These are phyloP conservation scores for Exophiala viscosa DNA, from an alignment of 2,329 filamentous ascomycete genomes.

Conservation along the genomic window DNA sequence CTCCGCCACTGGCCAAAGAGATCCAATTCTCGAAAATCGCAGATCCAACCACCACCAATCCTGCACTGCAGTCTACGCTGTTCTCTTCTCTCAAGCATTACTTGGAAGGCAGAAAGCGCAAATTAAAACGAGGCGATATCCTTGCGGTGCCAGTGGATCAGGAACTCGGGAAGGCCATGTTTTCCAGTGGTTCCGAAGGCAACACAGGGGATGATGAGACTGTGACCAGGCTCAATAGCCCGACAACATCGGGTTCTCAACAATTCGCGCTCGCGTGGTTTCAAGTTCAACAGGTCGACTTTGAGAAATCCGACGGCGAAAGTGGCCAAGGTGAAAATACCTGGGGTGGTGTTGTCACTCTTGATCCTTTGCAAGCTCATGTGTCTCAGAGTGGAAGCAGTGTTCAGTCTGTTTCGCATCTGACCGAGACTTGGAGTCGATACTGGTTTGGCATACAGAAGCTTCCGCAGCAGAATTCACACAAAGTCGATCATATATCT, in stretches of 20 bases:
- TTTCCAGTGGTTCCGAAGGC: slow-evolving; percentile 59
- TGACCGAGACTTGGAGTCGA: slow-evolving; percentile 74
- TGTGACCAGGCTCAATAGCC: slow-evolving; percentile 39
- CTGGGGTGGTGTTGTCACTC: slow-evolving; percentile 82
- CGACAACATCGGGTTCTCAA: slow-evolving; percentile 12
- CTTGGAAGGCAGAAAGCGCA: slow-evolving; percentile 76
- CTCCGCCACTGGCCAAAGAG: slow-evolving; percentile 65
- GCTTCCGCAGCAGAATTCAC: slow-evolving; percentile 48
- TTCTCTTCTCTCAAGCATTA: slow-evolving; percentile 83
- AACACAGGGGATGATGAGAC: slow-evolving; percentile 70
- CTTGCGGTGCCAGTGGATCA: slow-evolving; percentile 88
- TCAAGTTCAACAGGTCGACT: slow-evolving; percentile 53
- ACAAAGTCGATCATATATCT: slow-evolving; percentile 34
- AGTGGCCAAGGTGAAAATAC: slow-evolving; percentile 55
- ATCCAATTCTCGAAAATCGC: slow-evolving; percentile 85
- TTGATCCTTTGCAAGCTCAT: slow-evolving; percentile 80
- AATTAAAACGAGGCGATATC: slow-evolving; percentile 82
- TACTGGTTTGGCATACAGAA: slow-evolving; percentile 81
- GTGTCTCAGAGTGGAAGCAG: slow-evolving; percentile 91
- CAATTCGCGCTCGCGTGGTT: slow-evolving; percentile 67
- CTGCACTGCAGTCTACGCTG: slow-evolving; percentile 77
- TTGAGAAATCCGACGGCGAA: slow-evolving; percentile 39
- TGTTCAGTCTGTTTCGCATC: slow-evolving; percentile 73
- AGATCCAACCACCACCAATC: slow-evolving; percentile 82
- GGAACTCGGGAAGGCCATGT: slow-evolving; percentile 73